Percentiles rank a stretch among this genome's conserved stretches.
Evolutionary conservation across 768 basidiomycete species (phyloP).

Genomic region (Hortiboletus campestris): DNA sequence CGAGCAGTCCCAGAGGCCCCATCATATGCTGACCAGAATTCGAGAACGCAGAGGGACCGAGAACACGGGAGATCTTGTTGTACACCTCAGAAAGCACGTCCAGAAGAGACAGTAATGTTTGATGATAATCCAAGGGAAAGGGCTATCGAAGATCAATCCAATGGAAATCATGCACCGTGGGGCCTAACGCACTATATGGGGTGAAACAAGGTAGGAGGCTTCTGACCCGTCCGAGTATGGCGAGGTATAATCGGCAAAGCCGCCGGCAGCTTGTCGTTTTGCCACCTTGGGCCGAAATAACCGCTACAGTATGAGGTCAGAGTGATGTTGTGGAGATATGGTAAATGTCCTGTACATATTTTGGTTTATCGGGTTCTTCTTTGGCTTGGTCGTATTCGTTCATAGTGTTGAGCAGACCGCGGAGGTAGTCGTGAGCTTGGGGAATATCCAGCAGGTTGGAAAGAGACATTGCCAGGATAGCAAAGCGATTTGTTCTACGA

Average conservation of each 20-base stretch:
- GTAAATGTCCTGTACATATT: conserved; percentile 50
- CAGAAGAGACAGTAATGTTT: conserved; percentile 82
- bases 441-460: conserved; percentile 79
- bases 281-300: conserved; percentile 58
- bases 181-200: conserved; percentile 62
- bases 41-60: conserved; percentile 79
- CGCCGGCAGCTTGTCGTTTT: conserved; percentile 52
- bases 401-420: conserved; percentile 67
- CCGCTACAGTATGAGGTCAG: conserved; percentile 36
- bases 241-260: conserved; percentile 57
- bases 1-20: conserved; percentile 66
- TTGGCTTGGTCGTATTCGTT: conserved; percentile 78
- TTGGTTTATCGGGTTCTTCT: conserved; percentile 50
- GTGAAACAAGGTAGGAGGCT: conserved; percentile 66
- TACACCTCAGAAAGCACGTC: conserved; percentile 90
- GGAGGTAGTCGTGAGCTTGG: conserved; percentile 76
- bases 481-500: conserved; percentile 74
- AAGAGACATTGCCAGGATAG: conserved; percentile 84
- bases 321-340: background rate
- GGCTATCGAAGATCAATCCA: conserved; percentile 47
- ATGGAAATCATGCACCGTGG: background rate
- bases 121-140: conserved; percentile 87
- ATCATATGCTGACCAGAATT: conserved; percentile 73
- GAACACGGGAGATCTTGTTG: conserved; percentile 78
- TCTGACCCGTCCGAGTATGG: conserved; percentile 61